A percentile compares a stretch with the other conserved stretches of the same genome.
These are phyloP conservation scores for Malus sieversii DNA, from an alignment of 306 rosid genomes.

Conservation along the genomic window DNA sequence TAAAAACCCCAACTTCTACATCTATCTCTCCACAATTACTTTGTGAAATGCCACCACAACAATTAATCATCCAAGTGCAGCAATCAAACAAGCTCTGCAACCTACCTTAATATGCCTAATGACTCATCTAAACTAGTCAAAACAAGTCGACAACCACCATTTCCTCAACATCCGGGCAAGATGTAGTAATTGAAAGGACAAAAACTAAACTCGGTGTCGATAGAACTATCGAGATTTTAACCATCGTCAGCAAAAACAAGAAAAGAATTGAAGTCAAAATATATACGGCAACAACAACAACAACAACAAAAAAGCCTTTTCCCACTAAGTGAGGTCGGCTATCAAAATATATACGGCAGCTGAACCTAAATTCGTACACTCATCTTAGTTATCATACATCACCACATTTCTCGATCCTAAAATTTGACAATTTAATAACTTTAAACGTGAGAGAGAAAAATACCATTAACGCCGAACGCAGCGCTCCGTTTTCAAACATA, in stretches of 20 bases:
- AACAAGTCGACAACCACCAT: too few species aligned
- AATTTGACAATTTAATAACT: neutral
- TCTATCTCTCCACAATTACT: too few species aligned
- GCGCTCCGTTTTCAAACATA: conserved; percentile 22
- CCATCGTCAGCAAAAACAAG: neutral
- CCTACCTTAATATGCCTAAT: too few species aligned
- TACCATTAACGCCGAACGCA: neutral
- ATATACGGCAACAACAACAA: neutral
- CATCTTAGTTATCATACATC: neutral
- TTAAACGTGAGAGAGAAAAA: neutral
- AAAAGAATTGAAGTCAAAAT: neutral
- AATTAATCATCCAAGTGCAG: too few species aligned
- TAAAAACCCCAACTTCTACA: too few species aligned
- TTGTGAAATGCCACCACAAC: too few species aligned
- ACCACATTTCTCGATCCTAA: neutral
- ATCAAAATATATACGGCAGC: neutral
- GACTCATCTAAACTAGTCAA: too few species aligned
- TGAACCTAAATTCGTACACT: neutral
- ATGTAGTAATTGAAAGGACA: neutral
- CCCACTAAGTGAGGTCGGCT: too few species aligned
- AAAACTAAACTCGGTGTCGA: too few species aligned
- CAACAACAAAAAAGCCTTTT: too few species aligned
- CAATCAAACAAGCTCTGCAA: too few species aligned
- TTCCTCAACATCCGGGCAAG: too few species aligned
- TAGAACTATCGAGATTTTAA: neutral